phyloP scores from a whole-genome alignment of 1,284 basidiomycete genomes.

The Ceratobasidium sp. region DNA sequence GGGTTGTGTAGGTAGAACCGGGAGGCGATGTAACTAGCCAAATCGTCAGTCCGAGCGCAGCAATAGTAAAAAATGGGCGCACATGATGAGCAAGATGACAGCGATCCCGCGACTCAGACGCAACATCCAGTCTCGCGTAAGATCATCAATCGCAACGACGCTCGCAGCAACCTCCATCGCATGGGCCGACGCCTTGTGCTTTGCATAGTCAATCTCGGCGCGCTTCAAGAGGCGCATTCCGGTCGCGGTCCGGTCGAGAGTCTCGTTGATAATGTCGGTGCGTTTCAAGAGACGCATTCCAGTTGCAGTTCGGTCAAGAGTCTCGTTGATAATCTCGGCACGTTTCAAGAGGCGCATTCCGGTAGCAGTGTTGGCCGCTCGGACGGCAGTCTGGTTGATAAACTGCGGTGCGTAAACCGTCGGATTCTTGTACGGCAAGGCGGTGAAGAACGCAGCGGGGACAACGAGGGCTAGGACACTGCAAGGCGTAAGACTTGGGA shows the following conservation, averaged over 20 bases:
- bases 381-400: neutral
- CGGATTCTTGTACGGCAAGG: slow-evolving; percentile 18
- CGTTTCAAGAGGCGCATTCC: neutral
- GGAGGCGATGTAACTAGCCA: slow-evolving; percentile 40
- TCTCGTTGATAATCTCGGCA: slow-evolving; percentile 4
- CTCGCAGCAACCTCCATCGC: slow-evolving; percentile 15
- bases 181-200: slow-evolving; percentile 35
- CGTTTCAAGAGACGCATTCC: neutral
- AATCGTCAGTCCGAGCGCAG: neutral
- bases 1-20: slow-evolving; percentile 48
- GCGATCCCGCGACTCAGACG: slow-evolving; percentile 41
- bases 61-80: slow-evolving; percentile 14
- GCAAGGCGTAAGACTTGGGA: neutral
- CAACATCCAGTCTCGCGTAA: slow-evolving; percentile 32
- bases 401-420: slow-evolving; percentile 12
- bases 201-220: slow-evolving; percentile 5
- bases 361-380: neutral
- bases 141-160: slow-evolving; percentile 34
- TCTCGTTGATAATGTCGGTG: slow-evolving; percentile 2
- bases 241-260: neutral
- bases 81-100: slow-evolving; percentile 47
- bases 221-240: neutral
- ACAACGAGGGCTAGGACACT: slow-evolving; percentile 43
- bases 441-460: slow-evolving; percentile 39
- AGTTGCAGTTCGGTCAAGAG: neutral